Evolutionary conservation across 305 asterid species (phyloP).

Genomic region (Solanum hybrid): DNA sequence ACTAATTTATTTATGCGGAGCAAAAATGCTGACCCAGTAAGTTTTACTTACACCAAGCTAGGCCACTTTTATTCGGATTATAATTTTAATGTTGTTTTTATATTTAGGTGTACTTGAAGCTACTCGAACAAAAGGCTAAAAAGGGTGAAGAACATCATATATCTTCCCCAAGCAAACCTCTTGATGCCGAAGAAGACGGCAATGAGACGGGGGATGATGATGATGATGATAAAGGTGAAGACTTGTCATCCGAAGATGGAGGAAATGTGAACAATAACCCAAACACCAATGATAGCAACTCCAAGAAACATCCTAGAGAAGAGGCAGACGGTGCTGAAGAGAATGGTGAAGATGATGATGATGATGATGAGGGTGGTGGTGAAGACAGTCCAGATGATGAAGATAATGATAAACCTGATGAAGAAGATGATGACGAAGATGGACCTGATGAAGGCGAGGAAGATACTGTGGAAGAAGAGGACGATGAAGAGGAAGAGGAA

Average conservation of each 20-base stretch:
- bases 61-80: not conserved
- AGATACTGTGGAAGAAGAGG: slow-evolving; percentile 17
- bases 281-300: slow-evolving; percentile 11
- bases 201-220: slow-evolving; percentile 11
- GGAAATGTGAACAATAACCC: slow-evolving; percentile 2
- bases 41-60: not conserved
- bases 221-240: slow-evolving; percentile 21
- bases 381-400: slow-evolving; percentile 23
- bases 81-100: not conserved
- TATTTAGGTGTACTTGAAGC: slow-evolving; percentile 35
- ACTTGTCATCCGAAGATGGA: slow-evolving; percentile 18
- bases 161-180: slow-evolving; percentile 22
- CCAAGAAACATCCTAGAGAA: slow-evolving; percentile 15
- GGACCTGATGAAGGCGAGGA: slow-evolving; percentile 17
- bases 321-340: slow-evolving; percentile 17
- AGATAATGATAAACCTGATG: slow-evolving; percentile 21
- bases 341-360: slow-evolving; percentile 14
- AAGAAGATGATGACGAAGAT: slow-evolving; percentile 18
- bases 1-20: not conserved
- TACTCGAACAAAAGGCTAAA: slow-evolving; percentile 20
- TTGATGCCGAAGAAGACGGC: slow-evolving; percentile 32
- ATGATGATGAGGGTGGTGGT: not conserved
- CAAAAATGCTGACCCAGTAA: not conserved
- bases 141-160: slow-evolving; percentile 18
- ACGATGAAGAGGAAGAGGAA: slow-evolving; percentile 21